Evolutionary conservation across 2,329 filamentous ascomycete species (phyloP).

Genomic region (Verticillium isaacii): DNA sequence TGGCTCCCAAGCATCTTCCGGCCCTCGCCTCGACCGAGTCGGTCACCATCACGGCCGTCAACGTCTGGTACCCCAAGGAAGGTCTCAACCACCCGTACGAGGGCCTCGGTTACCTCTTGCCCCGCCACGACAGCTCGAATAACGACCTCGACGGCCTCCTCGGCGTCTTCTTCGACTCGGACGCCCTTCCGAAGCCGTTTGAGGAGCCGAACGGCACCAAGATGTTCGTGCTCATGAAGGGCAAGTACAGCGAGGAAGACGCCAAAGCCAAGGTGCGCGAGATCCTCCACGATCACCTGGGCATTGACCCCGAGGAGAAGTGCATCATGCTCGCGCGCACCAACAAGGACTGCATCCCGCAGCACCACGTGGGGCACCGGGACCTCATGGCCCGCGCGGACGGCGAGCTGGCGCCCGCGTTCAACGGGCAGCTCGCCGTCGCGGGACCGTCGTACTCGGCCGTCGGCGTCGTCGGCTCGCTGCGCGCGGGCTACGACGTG

Average conservation of each 20-base stretch:
- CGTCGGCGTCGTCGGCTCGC: slow-evolving; percentile 45
- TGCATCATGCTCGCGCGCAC: slow-evolving; percentile 55
- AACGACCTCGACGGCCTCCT: slow-evolving; percentile 80
- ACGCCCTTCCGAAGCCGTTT: slow-evolving; percentile 39
- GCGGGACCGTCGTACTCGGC: slow-evolving; percentile 49
- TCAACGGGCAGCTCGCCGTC: slow-evolving; percentile 60
- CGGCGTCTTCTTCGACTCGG: slow-evolving; percentile 88
- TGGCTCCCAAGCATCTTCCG: slow-evolving; percentile 34
- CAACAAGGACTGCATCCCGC: slow-evolving; percentile 74
- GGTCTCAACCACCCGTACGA: slow-evolving; percentile 54
- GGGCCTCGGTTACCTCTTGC: slow-evolving; percentile 92
- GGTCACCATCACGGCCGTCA: slow-evolving; percentile 87
- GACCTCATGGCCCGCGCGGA: slow-evolving; percentile 54
- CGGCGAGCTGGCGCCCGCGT: slow-evolving; percentile 48
- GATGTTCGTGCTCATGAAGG: slow-evolving; percentile 87
- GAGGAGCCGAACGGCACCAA: slow-evolving; percentile 28
- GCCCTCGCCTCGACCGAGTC: slow-evolving; percentile 52
- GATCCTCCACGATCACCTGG: slow-evolving; percentile 69
- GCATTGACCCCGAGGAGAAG: slow-evolving; percentile 57
- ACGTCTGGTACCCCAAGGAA: slow-evolving; percentile 72
- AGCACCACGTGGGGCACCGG: slow-evolving; percentile 78
- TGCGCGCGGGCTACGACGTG: slow-evolving; percentile 45
- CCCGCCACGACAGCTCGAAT: slow-evolving; percentile 62
- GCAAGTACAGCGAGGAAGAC: slow-evolving; percentile 69
- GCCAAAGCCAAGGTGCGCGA: slow-evolving; percentile 65